These are phyloP conservation scores for Brassica cretica DNA, from an alignment of 345 rosid genomes.

Conservation along the genomic window DNA sequence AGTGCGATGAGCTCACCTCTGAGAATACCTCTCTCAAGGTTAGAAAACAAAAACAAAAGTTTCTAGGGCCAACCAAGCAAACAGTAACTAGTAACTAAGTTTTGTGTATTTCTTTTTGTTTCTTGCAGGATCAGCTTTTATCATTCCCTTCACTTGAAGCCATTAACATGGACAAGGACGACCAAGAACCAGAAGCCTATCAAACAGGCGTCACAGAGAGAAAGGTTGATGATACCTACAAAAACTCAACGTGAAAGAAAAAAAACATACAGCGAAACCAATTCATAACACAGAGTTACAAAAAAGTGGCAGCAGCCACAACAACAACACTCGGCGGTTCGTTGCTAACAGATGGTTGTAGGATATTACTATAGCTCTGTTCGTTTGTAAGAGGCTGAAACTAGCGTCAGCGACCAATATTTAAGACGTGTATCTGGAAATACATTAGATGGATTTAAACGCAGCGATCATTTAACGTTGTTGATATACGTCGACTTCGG, in stretches of 20 bases:
- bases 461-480: too few species aligned
- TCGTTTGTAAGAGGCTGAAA: too few species aligned
- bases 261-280: constrained; percentile 24
- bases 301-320: constrained; percentile 15
- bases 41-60: neutral
- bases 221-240: constrained; percentile 41
- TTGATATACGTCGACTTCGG: too few species aligned
- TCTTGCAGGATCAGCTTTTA: constrained; percentile 72
- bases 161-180: constrained; percentile 47
- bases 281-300: constrained; percentile 35
- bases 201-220: constrained; percentile 42
- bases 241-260: constrained; percentile 24
- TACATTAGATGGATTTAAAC: too few species aligned
- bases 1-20: constrained; percentile 71
- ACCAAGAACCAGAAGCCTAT: constrained; percentile 43
- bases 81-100: neutral
- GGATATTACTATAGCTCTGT: neutral
- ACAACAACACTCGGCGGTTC: constrained; percentile 9
- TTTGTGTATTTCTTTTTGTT: neutral
- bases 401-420: too few species aligned
- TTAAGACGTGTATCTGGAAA: too few species aligned
- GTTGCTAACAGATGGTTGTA: constrained; percentile 36
- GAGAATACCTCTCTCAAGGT: constrained; percentile 89
- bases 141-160: constrained; percentile 60
- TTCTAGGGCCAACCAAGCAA: neutral